phyloP scores from a whole-genome alignment of 1,284 basidiomycete species.

The Filobasidium uniguttulatum region DNA sequence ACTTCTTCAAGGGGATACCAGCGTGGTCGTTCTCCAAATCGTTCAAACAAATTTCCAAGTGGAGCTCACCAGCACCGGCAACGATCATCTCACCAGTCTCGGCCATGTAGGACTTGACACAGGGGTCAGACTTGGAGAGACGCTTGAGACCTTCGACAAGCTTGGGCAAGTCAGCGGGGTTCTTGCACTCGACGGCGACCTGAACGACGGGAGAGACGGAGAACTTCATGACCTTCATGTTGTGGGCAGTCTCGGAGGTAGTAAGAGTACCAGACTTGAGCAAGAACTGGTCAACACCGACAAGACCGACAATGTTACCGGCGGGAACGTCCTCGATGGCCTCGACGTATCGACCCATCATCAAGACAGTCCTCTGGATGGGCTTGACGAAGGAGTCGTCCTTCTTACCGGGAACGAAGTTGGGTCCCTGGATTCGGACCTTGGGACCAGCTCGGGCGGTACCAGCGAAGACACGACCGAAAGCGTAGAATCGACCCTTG shows the following conservation, averaged over 20 bases:
- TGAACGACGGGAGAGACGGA: slow-evolving; percentile 99
- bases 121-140: slow-evolving; percentile 98
- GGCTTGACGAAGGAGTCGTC: slow-evolving; percentile 97
- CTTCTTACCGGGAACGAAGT: slow-evolving; percentile 98
- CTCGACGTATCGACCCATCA: slow-evolving; percentile 99
- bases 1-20: slow-evolving; percentile 97
- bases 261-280: slow-evolving; percentile 98
- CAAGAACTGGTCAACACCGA: slow-evolving; percentile 99
- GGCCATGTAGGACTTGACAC: slow-evolving; percentile 88
- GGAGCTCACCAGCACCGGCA: slow-evolving; percentile 97
- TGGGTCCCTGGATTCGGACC: slow-evolving; percentile 98
- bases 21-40: slow-evolving; percentile 99
- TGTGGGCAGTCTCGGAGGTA: slow-evolving; percentile 95
- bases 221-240: slow-evolving; percentile 99
- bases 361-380: slow-evolving; percentile 95
- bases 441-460: slow-evolving; percentile 95
- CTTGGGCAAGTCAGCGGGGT: slow-evolving; percentile 96
- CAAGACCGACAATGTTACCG: slow-evolving; percentile 97
- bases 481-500: slow-evolving; percentile 99
- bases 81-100: slow-evolving; percentile 98
- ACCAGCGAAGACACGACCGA: slow-evolving; percentile 99
- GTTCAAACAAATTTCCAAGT: slow-evolving; percentile 99
- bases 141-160: slow-evolving; percentile 99
- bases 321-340: slow-evolving; percentile 98
- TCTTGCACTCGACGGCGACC: slow-evolving; percentile 99